Percentiles rank a stretch among this genome's conserved stretches.
Conservation (phyloP, 345 rosid genomes). For the Arabidopsis arenosa region DNA sequence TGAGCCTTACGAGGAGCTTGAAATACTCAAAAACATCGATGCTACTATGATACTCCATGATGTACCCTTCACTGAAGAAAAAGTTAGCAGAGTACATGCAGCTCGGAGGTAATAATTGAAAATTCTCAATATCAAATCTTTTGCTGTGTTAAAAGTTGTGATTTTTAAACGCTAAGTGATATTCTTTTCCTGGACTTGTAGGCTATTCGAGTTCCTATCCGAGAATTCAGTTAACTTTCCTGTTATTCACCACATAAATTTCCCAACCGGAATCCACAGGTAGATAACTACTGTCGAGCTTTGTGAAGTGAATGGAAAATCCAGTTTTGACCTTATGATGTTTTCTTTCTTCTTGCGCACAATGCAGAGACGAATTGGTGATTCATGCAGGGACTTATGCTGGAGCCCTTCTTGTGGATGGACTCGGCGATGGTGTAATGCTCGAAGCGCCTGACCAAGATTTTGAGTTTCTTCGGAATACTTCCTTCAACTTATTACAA, state of each 20-base stretch:
- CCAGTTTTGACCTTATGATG: slow-evolving; percentile 21
- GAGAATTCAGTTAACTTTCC: slow-evolving; percentile 75
- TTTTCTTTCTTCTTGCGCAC: slow-evolving; percentile 23
- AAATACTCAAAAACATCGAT: slow-evolving; percentile 71
- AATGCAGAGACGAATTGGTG: slow-evolving; percentile 88
- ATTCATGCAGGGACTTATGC: slow-evolving; percentile 85
- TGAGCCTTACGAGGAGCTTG: slow-evolving; percentile 75
- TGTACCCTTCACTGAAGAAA: slow-evolving; percentile 72
- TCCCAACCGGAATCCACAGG: slow-evolving; percentile 80
- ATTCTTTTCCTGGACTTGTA: slow-evolving; percentile 35
- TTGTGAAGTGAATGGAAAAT: slow-evolving; percentile 2
- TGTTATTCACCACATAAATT: slow-evolving; percentile 89
- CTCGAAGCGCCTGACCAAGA: slow-evolving; percentile 89
- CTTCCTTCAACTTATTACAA: slow-evolving; percentile 93
- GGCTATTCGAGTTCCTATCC: slow-evolving; percentile 84
- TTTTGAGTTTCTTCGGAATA: slow-evolving; percentile 82
- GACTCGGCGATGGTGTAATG: slow-evolving; percentile 93
- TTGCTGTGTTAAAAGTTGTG: slow-evolving; percentile 8
- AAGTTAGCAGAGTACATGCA: slow-evolving; percentile 87
- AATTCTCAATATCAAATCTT: not conserved
- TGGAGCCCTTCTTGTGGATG: slow-evolving; percentile 93
- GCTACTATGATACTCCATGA: slow-evolving; percentile 88
- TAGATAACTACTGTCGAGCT: slow-evolving; percentile 35
- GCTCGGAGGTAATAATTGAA: slow-evolving; percentile 76
- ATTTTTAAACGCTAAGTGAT: slow-evolving; percentile 13